Base-by-base conservation (phyloP, 2,329 filamentous ascomycete species). In the Exserohilum rostratum region DNA sequence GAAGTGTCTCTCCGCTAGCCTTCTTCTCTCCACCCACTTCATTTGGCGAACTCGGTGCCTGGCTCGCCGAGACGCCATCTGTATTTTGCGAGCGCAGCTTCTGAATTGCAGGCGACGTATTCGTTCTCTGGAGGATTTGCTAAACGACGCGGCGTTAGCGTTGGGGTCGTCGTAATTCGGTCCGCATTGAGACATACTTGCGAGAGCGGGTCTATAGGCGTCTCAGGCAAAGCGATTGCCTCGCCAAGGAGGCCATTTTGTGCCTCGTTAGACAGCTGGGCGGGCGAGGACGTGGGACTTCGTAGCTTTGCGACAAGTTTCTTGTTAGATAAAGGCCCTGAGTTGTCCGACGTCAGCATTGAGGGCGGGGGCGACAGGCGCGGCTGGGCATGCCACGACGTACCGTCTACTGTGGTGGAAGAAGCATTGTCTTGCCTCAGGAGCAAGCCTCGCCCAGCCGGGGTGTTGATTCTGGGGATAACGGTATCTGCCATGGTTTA, bases 51-150 rank as follows among this genome's bases (percentile, higher is more conserved):
- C 61, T 62, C n/a, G 67, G 67, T 22, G 66, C 52, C 54, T 67
- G 65, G 57, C 53, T 59, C 58, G 70, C 46, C 53, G 22, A 25
- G 22, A 66, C 38, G 61, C 72, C 49, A 29, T 75, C 78, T 55
- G 59, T 58, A 12, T 79, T 77, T 55, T 81, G 72, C 58, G 78
- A 80, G 47, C 85, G 82, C 25, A 87, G 73, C 56, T 82, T 82
- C 47, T 84, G 79, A 48, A 86, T 82, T 7, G 84, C 81, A 48
- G 80, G 80, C 50, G 85, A 81, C 37, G 87, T 88, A 66, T 86
- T 88, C 49, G 87, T 89, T 63, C 88, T 84, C 67, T 87, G 82
- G 48, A 90, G 76, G 55, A 83, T 83, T 71, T 84, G 81, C 80
- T 83, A 58, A 39, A 46, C 30, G 10, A 46, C 22, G 43, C 44